Base-by-base conservation (phyloP, 805 yeast genomes). In the Wickerhamomyces mucosus region DNA sequence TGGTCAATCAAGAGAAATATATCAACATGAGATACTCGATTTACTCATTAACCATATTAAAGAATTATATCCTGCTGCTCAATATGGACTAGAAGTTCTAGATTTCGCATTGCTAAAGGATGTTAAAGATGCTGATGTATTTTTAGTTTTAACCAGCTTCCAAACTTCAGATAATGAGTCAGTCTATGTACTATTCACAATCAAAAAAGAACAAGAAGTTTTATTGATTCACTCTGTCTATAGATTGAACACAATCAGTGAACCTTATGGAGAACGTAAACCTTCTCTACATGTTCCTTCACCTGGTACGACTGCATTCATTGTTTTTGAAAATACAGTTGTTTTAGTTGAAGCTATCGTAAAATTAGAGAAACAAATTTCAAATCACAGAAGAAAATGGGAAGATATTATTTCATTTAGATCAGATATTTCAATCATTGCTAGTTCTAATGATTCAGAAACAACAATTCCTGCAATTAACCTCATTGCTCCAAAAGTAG, bases 381-480 rank as follows among this genome's bases (percentile, higher is more conserved):
- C 51, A 39, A 50, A 49, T 25, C 40, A 58, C 29, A 55, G 53
- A 35, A 59, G 60, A 36, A 67, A 77, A 43, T 88, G 95, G 95
- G 95, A 86, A 53, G 96, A 89, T 50, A 60, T 72, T 10, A 62
- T 88, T 10, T 57, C 65, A 6, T 68, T 88, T 40, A 73, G 72
- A 37, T 37, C 63, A 1, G 62, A 65, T 13, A 64, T 76, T 5
- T 50, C 61, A 0, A 58, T 84, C 14, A 56, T 78, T 21, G 86
- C 88, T 1, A 54, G 61, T 35, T 84, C 83, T 2, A 59, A 59
- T 37, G 48, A 41, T 8, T 45, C 42, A 16, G 28, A 41, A 9
- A 14, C 37, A 1, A 43, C 54, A 9, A 61, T 68, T 31, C 62
- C 78, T 2, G 63, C 79, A 2, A 50, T 77, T 6, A 57, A 59